Evolutionary conservation across 2,329 filamentous ascomycete species (phyloP).

Genomic region (Clarireedia sp.): DNA sequence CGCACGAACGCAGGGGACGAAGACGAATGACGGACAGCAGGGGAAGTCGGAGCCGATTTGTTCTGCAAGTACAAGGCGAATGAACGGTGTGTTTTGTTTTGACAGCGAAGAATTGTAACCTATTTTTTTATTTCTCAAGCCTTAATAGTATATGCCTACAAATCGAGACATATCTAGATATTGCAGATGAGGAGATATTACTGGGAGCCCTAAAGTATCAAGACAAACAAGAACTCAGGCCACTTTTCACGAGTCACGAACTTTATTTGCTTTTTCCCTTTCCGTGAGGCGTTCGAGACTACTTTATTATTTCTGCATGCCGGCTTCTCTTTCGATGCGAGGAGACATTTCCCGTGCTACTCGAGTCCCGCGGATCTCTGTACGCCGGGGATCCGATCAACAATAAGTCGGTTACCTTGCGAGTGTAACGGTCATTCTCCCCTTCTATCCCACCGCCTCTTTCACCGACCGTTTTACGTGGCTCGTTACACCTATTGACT

Average conservation of each 20-base stretch:
- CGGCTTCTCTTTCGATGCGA: neutral
- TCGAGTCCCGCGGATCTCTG: neutral
- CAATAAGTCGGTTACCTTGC: too few species aligned
- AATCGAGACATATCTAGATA: conserved; percentile 4
- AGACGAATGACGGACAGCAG: conserved; percentile 9
- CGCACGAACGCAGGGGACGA: conserved; percentile 13
- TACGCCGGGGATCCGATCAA: neutral
- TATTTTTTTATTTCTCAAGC: conserved; percentile 8
- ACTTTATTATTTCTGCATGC: neutral
- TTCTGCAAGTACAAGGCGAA: conserved; percentile 18
- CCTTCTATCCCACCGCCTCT: too few species aligned
- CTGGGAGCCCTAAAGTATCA: neutral
- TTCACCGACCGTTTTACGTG: too few species aligned
- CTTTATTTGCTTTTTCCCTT: neutral
- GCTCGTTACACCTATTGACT: too few species aligned
- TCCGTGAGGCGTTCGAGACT: neutral
- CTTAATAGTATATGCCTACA: neutral
- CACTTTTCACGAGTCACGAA: neutral
- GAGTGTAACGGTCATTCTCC: too few species aligned
- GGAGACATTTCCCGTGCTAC: neutral
- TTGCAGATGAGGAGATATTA: neutral
- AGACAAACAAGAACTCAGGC: neutral
- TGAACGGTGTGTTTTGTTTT: conserved; percentile 9
- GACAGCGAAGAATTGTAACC: conserved; percentile 8
- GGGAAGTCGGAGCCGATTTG: neutral